phyloP scores from a whole-genome alignment of 2,329 filamentous ascomycete genomes.

The Lomentospora prolificans region DNA sequence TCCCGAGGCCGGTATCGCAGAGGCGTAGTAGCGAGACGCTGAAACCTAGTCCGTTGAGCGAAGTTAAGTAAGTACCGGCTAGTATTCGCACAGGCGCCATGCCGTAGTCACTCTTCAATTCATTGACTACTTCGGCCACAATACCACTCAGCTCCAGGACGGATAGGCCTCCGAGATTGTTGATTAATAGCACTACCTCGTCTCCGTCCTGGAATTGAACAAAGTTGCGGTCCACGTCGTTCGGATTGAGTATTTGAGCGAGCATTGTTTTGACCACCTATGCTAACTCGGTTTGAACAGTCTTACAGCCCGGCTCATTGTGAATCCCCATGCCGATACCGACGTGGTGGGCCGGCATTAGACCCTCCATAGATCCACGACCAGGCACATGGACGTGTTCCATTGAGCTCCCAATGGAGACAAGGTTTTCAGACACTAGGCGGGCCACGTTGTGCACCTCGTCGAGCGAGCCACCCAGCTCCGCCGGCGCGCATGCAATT shows the following conservation, averaged over 20 bases:
- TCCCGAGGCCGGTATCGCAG: constrained; percentile 8
- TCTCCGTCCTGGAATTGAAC: constrained; percentile 32
- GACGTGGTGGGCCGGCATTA: background rate
- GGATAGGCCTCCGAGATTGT: constrained; percentile 17
- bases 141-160: constrained; percentile 17
- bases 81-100: constrained; percentile 10
- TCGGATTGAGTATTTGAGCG: constrained; percentile 21
- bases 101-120: constrained; percentile 10
- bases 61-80: constrained; percentile 15
- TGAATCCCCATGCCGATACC: constrained; percentile 17
- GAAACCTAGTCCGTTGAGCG: constrained; percentile 17
- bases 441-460: background rate
- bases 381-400: background rate
- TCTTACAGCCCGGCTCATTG: constrained; percentile 15
- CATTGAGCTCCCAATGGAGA: background rate
- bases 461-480: background rate
- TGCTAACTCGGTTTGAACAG: background rate
- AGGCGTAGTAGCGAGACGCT: constrained; percentile 15
- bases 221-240: constrained; percentile 44
- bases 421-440: background rate
- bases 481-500: background rate
- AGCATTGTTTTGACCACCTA: background rate
- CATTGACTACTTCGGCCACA: constrained; percentile 15
- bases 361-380: background rate
- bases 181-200: constrained; percentile 17